Evolutionary conservation across 495 filamentous ascomycete species (phyloP).

Genomic region (Trichoderma erinaceum): DNA sequence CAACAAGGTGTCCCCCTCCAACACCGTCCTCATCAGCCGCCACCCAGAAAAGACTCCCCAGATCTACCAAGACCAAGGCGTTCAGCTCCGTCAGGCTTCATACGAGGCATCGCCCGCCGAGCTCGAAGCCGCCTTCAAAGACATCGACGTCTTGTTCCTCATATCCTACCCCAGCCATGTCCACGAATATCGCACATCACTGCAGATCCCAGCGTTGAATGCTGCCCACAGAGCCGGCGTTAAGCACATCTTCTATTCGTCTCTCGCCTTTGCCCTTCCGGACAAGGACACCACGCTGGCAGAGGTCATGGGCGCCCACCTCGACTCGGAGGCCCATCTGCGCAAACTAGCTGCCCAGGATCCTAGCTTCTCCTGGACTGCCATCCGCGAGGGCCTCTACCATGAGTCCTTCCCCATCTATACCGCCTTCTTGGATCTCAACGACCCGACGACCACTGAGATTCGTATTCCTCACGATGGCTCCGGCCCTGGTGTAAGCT

Average conservation of each 20-base stretch:
- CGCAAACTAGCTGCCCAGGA: slow-evolving; percentile 24
- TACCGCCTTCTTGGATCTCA: slow-evolving; percentile 52
- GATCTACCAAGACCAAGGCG: slow-evolving; percentile 23
- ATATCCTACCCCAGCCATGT: slow-evolving; percentile 41
- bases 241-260: slow-evolving; percentile 60
- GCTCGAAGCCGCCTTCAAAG: slow-evolving; percentile 34
- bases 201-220: slow-evolving; percentile 44
- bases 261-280: slow-evolving; percentile 50
- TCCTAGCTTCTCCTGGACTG: slow-evolving; percentile 35
- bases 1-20: slow-evolving; percentile 32
- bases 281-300: slow-evolving; percentile 27
- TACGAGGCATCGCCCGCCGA: slow-evolving; percentile 34
- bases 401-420: slow-evolving; percentile 65
- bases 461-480: slow-evolving; percentile 48
- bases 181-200: slow-evolving; percentile 24
- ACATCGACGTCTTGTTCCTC: slow-evolving; percentile 43
- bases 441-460: slow-evolving; percentile 26
- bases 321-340: slow-evolving; percentile 56
- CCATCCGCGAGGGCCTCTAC: slow-evolving; percentile 59
- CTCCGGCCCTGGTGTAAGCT: slow-evolving; percentile 40
- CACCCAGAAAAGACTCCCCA: slow-evolving; percentile 34
- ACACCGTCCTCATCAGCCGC: slow-evolving; percentile 42
- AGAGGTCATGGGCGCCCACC: slow-evolving; percentile 63
- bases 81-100: slow-evolving; percentile 34
- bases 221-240: slow-evolving; percentile 53